Base-by-base conservation (phyloP, 805 yeast species). In the Ascoidea asiatica region DNA sequence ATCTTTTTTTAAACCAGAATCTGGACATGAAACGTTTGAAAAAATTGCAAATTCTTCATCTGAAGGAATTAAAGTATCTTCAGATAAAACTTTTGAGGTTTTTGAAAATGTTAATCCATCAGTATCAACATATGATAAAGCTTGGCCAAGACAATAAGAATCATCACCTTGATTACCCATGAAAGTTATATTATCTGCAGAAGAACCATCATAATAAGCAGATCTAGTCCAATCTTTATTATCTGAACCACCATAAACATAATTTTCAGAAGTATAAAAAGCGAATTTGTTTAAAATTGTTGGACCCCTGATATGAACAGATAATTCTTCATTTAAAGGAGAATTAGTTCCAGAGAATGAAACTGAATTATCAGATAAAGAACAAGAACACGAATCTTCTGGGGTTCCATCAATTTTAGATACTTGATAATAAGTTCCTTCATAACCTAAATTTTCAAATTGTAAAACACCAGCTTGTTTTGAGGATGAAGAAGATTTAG, bases 271-370 rank as follows among this genome's bases (percentile, higher is more conserved):
- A n/a, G 67, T 66, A 56, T 78, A 82, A 52, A 64, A 77, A 4
- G 77, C 89, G 56, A 81, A 82, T 53, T 73, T 70, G 48, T 63
- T 60, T 54, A 82, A 65, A 15, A 70, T 63, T 48, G 82, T 57
- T 6, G 92, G 92, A 40, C 92, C 92, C 63, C 92, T 72, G 59
- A 82, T 75, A 57, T 82, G 92, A 15, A 82, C 86, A 4, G 87
- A 77, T 21, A 82, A 65, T 56, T 77, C 88, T 52, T 72, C 79
- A 56, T 80, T 64, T 37, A 81, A 56, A 5, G 92, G 92, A 21
- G 87, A 62, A 54, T 79, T 74, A 19, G 73, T 46, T 19, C 90
- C 90, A 8, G 69, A 61, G 51, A 77, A 76, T 4, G 54, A 21
- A 1, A 66, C 61, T 47, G 63, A 57, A n/a, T 61, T 57, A 4